Percentiles rank a stretch among this genome's conserved stretches.
phyloP scores from a whole-genome alignment of 75 land plant species.

The Picea glauca region DNA sequence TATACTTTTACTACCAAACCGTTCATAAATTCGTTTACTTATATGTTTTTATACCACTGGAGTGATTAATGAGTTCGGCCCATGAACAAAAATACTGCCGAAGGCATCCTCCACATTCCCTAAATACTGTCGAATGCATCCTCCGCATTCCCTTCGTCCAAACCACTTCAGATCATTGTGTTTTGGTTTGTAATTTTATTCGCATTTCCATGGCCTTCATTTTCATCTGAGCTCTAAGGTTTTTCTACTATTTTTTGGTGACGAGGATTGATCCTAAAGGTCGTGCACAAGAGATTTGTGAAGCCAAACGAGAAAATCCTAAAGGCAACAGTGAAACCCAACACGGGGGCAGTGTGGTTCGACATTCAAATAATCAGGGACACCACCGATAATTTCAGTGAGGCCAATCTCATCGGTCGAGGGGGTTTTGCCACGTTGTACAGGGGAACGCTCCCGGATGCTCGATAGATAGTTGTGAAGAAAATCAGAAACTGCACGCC shows the following conservation, averaged over 20 bases:
- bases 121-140: conserved; percentile 32
- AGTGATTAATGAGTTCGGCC: conserved; percentile 55
- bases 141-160: conserved; percentile 15
- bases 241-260: conserved; percentile 10
- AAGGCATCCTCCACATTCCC: too few species aligned
- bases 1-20: too few species aligned
- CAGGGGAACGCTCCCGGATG: conserved; percentile 50
- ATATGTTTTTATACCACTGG: conserved; percentile 63
- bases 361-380: background rate
- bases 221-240: conserved; percentile 3
- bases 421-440: conserved; percentile 72
- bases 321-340: conserved; percentile 13
- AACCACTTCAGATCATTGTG: background rate
- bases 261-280: conserved; percentile 6
- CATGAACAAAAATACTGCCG: conserved; percentile 21
- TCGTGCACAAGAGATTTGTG: conserved; percentile 12
- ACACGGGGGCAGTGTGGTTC: conserved; percentile 47
- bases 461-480: conserved; percentile 52
- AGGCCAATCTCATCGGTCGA: conserved; percentile 47
- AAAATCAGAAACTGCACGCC: conserved; percentile 49
- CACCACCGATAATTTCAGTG: conserved; percentile 43
- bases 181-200: conserved; percentile 11
- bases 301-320: background rate
- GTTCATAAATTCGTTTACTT: too few species aligned
- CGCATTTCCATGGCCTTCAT: conserved; percentile 20